Percentiles rank a stretch among this genome's conserved stretches.
Conservation (phyloP, 768 basidiomycete genomes). For the Mycena amicta region DNA sequence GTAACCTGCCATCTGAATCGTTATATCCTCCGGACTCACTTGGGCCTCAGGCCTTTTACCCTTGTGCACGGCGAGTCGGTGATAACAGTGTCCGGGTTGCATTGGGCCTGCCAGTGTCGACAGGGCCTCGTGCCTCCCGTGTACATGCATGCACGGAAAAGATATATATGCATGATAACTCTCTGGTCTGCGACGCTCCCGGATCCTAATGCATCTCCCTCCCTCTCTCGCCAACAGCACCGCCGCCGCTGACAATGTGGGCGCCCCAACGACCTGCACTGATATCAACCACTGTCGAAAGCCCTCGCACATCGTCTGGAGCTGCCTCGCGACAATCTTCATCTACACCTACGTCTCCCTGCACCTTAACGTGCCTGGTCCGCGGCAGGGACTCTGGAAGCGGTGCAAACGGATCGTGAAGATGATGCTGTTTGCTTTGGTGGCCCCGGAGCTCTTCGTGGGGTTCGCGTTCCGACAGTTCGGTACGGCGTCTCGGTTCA, state of each 20-base stretch:
- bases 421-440: not conserved
- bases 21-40: too few relatives aligned
- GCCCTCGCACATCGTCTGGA: not conserved
- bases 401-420: not conserved
- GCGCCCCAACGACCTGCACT: not conserved
- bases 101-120: too few relatives aligned
- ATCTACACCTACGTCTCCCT: conserved; percentile 2
- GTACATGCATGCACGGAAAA: too few relatives aligned
- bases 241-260: not conserved
- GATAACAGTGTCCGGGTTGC: too few relatives aligned
- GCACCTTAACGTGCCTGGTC: not conserved
- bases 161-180: too few relatives aligned
- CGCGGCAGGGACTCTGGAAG: not conserved
- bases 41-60: too few relatives aligned
- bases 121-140: too few relatives aligned
- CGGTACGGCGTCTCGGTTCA: not conserved
- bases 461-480: not conserved
- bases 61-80: too few relatives aligned
- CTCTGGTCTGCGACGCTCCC: not conserved
- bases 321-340: not conserved
- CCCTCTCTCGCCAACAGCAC: not conserved
- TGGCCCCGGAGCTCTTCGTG: not conserved
- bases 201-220: not conserved
- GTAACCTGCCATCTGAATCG: too few relatives aligned
- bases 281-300: not conserved